Percentiles rank a stretch among this genome's conserved stretches.
Conservation (phyloP, 176 grass and related monocot species). For the Aegilops sharonensis region DNA sequence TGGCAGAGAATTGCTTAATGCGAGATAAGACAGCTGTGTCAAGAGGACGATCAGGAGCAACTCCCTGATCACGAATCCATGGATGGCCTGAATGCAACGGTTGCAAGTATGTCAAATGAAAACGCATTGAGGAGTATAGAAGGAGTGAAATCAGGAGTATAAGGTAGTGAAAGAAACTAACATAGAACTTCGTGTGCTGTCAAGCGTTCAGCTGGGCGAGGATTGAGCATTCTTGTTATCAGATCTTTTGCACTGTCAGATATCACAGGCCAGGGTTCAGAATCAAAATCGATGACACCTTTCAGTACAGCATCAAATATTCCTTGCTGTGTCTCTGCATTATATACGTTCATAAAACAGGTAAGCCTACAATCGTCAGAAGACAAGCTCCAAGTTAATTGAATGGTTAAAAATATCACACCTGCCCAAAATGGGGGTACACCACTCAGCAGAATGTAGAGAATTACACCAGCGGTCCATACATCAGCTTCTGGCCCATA, state of each 20-base stretch:
- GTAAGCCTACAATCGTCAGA: conserved; percentile 14
- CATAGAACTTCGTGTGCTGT: conserved; percentile 95
- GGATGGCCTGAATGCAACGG: conserved; percentile 71
- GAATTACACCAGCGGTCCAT: conserved; percentile 90
- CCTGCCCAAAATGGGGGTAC: conserved; percentile 88
- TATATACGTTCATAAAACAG: conserved; percentile 24
- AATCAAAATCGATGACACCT: conserved; percentile 90
- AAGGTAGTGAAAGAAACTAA: conserved; percentile 45
- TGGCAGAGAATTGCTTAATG: conserved; percentile 96
- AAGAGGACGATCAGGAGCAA: conserved; percentile 90
- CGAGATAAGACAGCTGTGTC: conserved; percentile 95
- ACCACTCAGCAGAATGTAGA: conserved; percentile 89
- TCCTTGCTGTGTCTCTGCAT: conserved; percentile 95
- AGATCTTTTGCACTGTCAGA: conserved; percentile 97
- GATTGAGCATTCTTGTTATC: conserved; percentile 84
- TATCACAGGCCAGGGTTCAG: conserved; percentile 94
- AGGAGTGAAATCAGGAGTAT: not conserved
- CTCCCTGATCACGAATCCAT: conserved; percentile 95
- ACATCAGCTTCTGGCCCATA: conserved; percentile 91
- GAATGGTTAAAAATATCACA: not conserved
- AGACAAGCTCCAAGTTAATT: not conserved
- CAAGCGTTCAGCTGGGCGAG: conserved; percentile 57
- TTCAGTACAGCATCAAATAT: conserved; percentile 99
- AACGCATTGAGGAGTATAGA: not conserved
- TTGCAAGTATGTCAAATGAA: conserved; percentile 27